Conservation (phyloP, 2,329 filamentous ascomycete species). For the Clonostachys chloroleuca region DNA sequence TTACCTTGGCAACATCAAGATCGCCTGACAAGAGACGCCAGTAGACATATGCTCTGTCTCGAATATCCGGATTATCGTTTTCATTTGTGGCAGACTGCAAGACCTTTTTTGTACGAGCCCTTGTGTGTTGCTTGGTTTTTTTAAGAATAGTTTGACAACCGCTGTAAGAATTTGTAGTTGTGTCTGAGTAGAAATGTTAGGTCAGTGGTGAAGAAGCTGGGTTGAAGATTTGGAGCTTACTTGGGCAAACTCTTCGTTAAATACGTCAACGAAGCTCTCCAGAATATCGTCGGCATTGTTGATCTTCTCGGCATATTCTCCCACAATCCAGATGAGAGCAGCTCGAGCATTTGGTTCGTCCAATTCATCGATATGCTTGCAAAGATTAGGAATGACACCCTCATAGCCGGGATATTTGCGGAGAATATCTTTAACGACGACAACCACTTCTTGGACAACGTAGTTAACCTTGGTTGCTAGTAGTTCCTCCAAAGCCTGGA, state of each 20-base stretch:
- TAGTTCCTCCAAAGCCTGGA: slow-evolving; percentile 86
- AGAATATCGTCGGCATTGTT: slow-evolving; percentile 97
- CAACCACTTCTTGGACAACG: slow-evolving; percentile 94
- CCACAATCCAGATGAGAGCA: slow-evolving; percentile 96
- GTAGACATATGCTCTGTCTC: slow-evolving; percentile 96
- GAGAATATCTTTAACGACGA: slow-evolving; percentile 99
- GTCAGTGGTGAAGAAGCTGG: background rate
- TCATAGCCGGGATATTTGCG: slow-evolving; percentile 97
- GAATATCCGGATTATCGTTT: slow-evolving; percentile 95
- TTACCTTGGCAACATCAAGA: slow-evolving; percentile 80
- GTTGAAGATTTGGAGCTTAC: slow-evolving; percentile 36
- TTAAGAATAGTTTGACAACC: slow-evolving; percentile 95
- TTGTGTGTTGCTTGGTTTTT: slow-evolving; percentile 91
- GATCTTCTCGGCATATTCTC: slow-evolving; percentile 98
- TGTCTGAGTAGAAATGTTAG: slow-evolving; percentile 50
- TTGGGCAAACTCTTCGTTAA: slow-evolving; percentile 95
- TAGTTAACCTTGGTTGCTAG: slow-evolving; percentile 99
- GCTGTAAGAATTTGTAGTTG: slow-evolving; percentile 96
- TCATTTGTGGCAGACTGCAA: slow-evolving; percentile 89
- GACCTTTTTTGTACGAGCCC: slow-evolving; percentile 92
- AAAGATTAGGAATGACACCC: slow-evolving; percentile 93
- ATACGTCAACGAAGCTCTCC: slow-evolving; percentile 84
- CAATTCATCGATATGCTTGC: slow-evolving; percentile 93
- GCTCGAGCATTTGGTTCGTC: slow-evolving; percentile 91
- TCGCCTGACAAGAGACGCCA: slow-evolving; percentile 95